Percentiles rank a stretch among this genome's conserved stretches.
phyloP scores from a whole-genome alignment of 2,329 filamentous ascomycete species.

The Ceratocystis diversiconidia region DNA sequence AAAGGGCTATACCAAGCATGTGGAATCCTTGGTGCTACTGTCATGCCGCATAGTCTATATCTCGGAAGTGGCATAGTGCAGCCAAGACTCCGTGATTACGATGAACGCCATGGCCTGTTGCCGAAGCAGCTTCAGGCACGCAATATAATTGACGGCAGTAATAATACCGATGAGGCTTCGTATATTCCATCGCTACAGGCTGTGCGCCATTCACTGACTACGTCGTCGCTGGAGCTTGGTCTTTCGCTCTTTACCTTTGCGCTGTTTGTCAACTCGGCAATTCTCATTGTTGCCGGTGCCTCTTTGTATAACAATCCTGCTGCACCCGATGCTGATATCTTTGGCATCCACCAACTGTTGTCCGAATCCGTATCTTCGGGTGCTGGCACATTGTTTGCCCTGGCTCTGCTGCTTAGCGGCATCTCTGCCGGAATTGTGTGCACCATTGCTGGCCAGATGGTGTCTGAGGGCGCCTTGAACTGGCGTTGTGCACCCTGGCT shows the following conservation, averaged over 20 bases:
- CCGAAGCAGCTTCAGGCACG: conserved; percentile 23
- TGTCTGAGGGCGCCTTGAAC: conserved; percentile 65
- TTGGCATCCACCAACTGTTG: conserved; percentile 65
- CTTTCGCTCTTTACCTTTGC: conserved; percentile 70
- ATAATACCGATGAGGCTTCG: conserved; percentile 34
- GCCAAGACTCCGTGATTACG: conserved; percentile 49
- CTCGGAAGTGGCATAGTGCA: conserved; percentile 57
- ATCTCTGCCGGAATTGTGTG: conserved; percentile 74
- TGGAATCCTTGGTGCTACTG: conserved; percentile 62
- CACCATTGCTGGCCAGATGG: conserved; percentile 82
- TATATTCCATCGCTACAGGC: conserved; percentile 59
- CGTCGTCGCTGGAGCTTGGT: conserved; percentile 55
- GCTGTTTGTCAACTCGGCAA: conserved; percentile 70
- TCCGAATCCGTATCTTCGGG: conserved; percentile 53
- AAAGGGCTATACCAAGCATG: conserved; percentile 55
- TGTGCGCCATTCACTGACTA: conserved; percentile 60
- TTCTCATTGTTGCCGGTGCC: conserved; percentile 68
- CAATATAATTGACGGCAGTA: conserved; percentile 18
- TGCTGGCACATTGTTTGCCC: conserved; percentile 70
- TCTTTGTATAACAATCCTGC: conserved; percentile 51
- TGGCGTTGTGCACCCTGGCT: conserved; percentile 67
- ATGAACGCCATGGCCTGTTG: conserved; percentile 41
- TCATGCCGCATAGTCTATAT: conserved; percentile 57
- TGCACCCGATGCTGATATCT: conserved; percentile 60
- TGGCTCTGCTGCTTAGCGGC: conserved; percentile 67